A percentile compares a stretch with the other conserved stretches of the same genome.
These are phyloP conservation scores for Solanum chacoense DNA, from an alignment of 305 asterid species.

Conservation along the genomic window DNA sequence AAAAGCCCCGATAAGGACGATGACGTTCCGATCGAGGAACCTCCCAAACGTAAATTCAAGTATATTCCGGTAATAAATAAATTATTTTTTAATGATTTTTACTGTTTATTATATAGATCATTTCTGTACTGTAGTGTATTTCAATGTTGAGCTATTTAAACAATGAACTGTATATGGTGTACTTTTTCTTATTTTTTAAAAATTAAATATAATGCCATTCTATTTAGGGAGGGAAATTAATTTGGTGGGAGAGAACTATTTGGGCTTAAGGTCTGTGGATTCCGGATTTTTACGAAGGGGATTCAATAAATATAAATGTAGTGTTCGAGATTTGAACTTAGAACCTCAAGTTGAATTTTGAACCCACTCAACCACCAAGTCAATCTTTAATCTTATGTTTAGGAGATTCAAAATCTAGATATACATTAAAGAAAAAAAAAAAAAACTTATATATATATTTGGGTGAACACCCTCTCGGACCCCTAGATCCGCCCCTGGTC, in stretches of 20 bases:
- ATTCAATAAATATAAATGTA: neutral
- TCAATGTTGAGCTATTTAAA: neutral
- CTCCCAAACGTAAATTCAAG: constrained; percentile 64
- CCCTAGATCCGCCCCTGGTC: neutral
- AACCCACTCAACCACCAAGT: neutral
- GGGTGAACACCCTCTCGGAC: neutral
- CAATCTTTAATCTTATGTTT: neutral
- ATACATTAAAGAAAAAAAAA: neutral
- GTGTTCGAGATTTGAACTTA: neutral
- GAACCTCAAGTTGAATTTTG: neutral
- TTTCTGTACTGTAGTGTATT: neutral
- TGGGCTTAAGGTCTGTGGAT: neutral
- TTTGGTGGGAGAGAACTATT: neutral
- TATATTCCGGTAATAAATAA: constrained; percentile 65
- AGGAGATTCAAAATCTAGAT: neutral
- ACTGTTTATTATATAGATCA: neutral
- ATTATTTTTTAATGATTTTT: neutral
- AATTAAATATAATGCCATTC: neutral
- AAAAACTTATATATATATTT: neutral
- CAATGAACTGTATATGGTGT: neutral
- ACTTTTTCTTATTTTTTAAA: neutral
- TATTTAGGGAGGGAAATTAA: neutral
- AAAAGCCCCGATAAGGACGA: constrained; percentile 33
- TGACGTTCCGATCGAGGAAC: constrained; percentile 38
- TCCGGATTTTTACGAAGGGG: neutral